Evolutionary conservation across 2,329 filamentous ascomycete genomes (phyloP).

Genomic region (Paecilomyces sp.): DNA sequence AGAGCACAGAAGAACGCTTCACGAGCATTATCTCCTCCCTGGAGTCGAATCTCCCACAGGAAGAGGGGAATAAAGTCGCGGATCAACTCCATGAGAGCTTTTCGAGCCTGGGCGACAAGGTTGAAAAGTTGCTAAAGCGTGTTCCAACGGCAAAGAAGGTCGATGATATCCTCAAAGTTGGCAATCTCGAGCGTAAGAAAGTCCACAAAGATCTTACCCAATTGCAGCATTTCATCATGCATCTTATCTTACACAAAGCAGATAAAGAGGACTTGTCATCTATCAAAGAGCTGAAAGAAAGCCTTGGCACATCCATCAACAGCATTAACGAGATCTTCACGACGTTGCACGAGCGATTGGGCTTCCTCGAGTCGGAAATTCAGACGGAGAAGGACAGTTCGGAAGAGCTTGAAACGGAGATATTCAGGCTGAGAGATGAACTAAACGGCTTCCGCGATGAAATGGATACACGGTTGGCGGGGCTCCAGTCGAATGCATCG

Average conservation of each 20-base stretch:
- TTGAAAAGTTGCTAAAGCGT: background rate
- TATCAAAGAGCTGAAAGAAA: background rate
- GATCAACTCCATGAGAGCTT: background rate
- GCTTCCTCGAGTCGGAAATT: background rate
- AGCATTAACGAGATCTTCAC: background rate
- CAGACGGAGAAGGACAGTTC: background rate
- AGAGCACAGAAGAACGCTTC: background rate
- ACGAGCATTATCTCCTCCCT: background rate
- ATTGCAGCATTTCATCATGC: background rate
- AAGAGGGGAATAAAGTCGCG: background rate
- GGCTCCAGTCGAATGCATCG: background rate
- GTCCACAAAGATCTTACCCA: background rate
- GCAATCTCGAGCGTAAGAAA: background rate
- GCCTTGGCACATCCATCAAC: too few species aligned
- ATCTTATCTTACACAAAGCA: background rate
- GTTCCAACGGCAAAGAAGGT: background rate
- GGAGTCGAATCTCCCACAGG: background rate
- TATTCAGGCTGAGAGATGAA: background rate
- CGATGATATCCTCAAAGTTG: background rate
- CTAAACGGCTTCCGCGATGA: background rate
- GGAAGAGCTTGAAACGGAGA: background rate
- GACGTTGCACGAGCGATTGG: background rate
- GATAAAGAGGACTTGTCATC: background rate
- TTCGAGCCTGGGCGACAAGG: background rate
- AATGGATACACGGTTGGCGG: background rate